Conservation (phyloP, 805 yeast species). For the Pichia manshurica region DNA sequence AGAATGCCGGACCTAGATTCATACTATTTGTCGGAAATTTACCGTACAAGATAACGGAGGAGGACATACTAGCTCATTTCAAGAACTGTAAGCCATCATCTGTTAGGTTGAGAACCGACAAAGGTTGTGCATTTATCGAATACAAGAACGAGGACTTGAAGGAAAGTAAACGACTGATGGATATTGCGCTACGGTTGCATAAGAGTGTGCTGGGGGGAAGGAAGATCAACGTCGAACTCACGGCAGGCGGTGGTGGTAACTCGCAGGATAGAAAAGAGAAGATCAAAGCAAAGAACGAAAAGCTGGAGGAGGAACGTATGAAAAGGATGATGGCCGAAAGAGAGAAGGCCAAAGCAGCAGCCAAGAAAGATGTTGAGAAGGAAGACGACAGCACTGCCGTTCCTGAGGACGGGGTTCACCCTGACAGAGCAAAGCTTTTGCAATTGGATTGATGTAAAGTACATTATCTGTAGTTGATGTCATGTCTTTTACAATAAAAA, state of each 20-base stretch:
- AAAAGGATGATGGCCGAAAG: slow-evolving; percentile 44
- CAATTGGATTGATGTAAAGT: slow-evolving; percentile 13
- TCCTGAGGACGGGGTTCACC: slow-evolving; percentile 45
- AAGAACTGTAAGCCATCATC: slow-evolving; percentile 65
- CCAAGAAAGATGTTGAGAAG: neutral
- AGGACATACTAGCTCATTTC: slow-evolving; percentile 66
- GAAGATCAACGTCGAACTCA: slow-evolving; percentile 89
- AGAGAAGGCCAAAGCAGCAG: slow-evolving; percentile 33
- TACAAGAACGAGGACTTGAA: slow-evolving; percentile 42
- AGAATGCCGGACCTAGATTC: slow-evolving; percentile 53
- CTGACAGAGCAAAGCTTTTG: slow-evolving; percentile 55
- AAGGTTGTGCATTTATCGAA: slow-evolving; percentile 90
- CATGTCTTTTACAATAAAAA: too few species aligned
- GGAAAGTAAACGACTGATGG: slow-evolving; percentile 75
- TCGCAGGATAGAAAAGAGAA: slow-evolving; percentile 61
- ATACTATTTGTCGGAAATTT: slow-evolving; percentile 87
- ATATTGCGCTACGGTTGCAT: slow-evolving; percentile 77
- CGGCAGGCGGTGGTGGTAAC: slow-evolving; percentile 98
- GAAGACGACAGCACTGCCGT: slow-evolving; percentile 6
- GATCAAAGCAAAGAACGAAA: slow-evolving; percentile 72
- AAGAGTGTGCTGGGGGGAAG: slow-evolving; percentile 64
- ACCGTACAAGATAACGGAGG: slow-evolving; percentile 63
- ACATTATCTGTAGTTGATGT: too few species aligned
- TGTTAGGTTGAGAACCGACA: slow-evolving; percentile 73
- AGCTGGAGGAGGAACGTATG: slow-evolving; percentile 63